Conservation (phyloP, 1,284 basidiomycete genomes). For the Thelephora terrestris region DNA sequence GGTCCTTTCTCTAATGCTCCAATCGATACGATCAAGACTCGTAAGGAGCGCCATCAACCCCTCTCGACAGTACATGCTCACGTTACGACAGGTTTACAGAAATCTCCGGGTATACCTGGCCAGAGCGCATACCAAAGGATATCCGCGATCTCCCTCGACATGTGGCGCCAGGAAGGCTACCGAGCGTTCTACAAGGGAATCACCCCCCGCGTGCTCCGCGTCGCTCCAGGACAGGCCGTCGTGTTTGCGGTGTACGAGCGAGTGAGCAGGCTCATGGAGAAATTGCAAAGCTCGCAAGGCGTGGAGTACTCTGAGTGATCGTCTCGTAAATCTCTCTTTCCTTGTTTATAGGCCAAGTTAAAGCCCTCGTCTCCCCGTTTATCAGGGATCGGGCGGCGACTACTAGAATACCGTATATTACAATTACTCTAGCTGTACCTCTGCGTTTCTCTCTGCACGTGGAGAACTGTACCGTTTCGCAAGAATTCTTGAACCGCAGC, state of each 20-base stretch:
- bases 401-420: too few species aligned
- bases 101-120: constrained; percentile 69
- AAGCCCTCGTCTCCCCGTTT: too few species aligned
- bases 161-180: constrained; percentile 90
- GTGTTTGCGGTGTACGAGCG: constrained; percentile 90
- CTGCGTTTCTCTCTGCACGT: too few species aligned
- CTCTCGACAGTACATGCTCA: background rate
- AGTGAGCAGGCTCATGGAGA: constrained; percentile 67
- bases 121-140: constrained; percentile 75
- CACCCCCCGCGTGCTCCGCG: constrained; percentile 91
- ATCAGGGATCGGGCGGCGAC: too few species aligned
- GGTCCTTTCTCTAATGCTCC: constrained; percentile 96
- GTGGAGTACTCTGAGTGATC: constrained; percentile 59
- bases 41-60: constrained; percentile 31
- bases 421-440: too few species aligned
- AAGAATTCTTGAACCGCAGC: too few species aligned
- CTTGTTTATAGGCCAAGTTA: too few species aligned
- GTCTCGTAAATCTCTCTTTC: background rate
- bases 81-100: constrained; percentile 60
- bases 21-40: constrained; percentile 96
- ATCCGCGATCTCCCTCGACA: constrained; percentile 72
- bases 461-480: too few species aligned
- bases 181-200: constrained; percentile 95
- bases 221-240: constrained; percentile 90
- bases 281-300: constrained; percentile 45